Evolutionary conservation across 768 basidiomycete species (phyloP), one percentile per base, ranked within the genome.

Genomic region (Boletus vinaceobasis): DNA sequence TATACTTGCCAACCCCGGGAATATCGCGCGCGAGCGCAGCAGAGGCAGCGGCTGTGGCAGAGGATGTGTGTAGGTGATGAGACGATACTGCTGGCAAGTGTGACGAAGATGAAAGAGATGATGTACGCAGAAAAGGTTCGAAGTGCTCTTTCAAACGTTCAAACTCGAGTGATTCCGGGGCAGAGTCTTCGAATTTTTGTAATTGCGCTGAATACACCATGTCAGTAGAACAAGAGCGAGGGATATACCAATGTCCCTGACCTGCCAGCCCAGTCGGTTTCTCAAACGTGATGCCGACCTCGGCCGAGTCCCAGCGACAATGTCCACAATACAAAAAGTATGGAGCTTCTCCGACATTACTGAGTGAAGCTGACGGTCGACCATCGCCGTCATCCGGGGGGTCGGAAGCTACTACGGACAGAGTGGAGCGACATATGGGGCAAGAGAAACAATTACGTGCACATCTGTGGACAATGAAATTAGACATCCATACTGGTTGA

Each of bases 401-500:
- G 69, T 97, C 93, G 4, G 92, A 93, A 13, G 92, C 85, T n/a
- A 95, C 93, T 7, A 95, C 88, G 17, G 88, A 85, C 4, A 98
- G 79, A 5, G 93, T 92, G 65, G 96, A 92, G 44, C 84, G 81
- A 73, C 97, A 99, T 65, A 84, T 85, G 4, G 97, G 97, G 68
- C 97, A 99, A 73, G 89, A 83, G 74, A 98, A 98, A 76, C 97
- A 99, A 65, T 97, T 98, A 52, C 97, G 82, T 17, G 96, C 94
- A 71, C 97, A 99, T 82, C 97, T 98, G 67, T 8, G 48, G 17
- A 46, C 35, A 7, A 49, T 43, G 44, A 48, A 15, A 48, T 21
- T 33, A 17, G 33, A 33, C 38, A 51, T 38, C 47, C 45, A 39
- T n/a, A 3, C 36, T 29, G 31, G 23, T 13, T 23, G 36, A 50